phyloP scores from a whole-genome alignment of 441 rosid species.

The Erodium texanum region DNA sequence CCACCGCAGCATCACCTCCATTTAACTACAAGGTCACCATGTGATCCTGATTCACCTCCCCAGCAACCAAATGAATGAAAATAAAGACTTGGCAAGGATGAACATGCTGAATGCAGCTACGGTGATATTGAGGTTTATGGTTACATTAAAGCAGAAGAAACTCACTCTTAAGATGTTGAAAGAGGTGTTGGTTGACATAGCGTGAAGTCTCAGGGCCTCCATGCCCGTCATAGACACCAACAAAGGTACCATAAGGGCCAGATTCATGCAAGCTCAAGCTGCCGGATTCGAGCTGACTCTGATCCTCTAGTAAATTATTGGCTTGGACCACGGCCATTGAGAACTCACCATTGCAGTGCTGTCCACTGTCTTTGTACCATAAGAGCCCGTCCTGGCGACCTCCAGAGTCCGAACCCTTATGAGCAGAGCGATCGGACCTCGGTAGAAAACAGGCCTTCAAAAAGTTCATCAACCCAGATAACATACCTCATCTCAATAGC shows the following conservation, averaged over 20 bases:
- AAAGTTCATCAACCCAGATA: background rate
- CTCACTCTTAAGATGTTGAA: background rate
- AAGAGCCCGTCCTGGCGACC: background rate
- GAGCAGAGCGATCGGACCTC: background rate
- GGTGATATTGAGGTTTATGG: too few relatives aligned
- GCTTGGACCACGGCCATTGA: background rate
- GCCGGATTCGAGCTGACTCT: background rate
- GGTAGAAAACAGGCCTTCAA: background rate
- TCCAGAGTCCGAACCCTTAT: background rate
- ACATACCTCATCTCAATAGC: background rate
- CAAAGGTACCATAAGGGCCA: background rate
- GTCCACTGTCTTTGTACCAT: background rate
- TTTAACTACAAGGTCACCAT: background rate
- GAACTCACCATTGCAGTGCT: background rate
- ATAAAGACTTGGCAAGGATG: background rate
- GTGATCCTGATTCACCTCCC: background rate
- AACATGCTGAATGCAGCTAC: background rate
- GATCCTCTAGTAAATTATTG: background rate
- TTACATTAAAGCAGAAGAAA: background rate
- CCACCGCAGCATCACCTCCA: background rate
- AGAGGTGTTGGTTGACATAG: background rate
- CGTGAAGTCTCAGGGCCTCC: background rate
- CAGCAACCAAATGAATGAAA: background rate
- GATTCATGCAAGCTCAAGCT: background rate
- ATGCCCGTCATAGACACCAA: background rate